Base-by-base conservation (phyloP, 257 asterid species). In the Anisodus acutangulus region DNA sequence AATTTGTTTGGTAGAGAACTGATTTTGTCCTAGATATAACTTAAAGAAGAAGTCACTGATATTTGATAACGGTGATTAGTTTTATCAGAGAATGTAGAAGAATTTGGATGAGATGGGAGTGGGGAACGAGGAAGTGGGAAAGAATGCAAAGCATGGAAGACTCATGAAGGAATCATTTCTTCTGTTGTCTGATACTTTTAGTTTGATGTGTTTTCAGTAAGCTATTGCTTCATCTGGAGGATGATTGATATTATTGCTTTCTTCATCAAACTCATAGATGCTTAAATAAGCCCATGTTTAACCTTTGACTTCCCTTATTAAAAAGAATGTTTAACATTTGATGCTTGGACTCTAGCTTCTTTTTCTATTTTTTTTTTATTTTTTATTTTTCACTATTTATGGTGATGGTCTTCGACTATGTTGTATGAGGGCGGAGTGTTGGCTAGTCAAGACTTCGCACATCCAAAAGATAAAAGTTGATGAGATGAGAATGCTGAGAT, bases 131-230 rank as follows among this genome's bases (percentile, higher is more conserved):
- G 13, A 57, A 45, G 81, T 49, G 81, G 45, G 26, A 74, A 11
- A 74, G 35, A 47, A 74, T 74, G 62, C 39, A 74, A 11, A 47
- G 19, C 80, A 49, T 47, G 80, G 80, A 74, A 72, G 60, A 49
- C 13, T 74, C 45, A 4, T 74, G 81, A 49, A 49, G 22, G 81
- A 72, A 22, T 49, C 11, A 74, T 12, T 72, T 74, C 62, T 11
- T 74, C 16, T 22, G 45, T 0, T 49, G 19, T 6, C 37, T 17
- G 43, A 74, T 49, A 19, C 12, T 19, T 74, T 22, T 74, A 74
- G 81, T 74, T 19, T 74, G 60, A 74, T 11, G 35, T 19, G 59
- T n/a, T 45, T 37, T 5, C 16, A 45, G 41, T 47, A 19, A 47
- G 41, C 1, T 11, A 10, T 39, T 16, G 7, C 49, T 51, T 26